These are phyloP conservation scores for Sclerotinia borealis DNA, from an alignment of 2,329 filamentous ascomycete species.

Conservation along the genomic window DNA sequence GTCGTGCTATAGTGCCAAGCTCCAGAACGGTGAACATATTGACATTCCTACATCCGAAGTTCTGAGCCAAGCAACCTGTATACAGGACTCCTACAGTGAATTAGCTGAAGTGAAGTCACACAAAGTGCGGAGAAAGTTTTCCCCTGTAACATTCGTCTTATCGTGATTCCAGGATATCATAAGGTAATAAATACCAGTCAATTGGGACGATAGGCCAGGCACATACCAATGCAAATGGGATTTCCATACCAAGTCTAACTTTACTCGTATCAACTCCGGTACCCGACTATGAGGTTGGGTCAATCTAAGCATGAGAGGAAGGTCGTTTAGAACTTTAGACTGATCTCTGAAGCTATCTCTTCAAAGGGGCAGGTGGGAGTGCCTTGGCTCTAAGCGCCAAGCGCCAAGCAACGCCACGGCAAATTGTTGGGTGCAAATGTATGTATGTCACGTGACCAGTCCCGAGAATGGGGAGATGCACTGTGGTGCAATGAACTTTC, in stretches of 20 bases:
- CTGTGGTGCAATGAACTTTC: background rate
- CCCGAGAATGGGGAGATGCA: background rate
- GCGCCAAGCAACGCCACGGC: constrained; percentile 2
- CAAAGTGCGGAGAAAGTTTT: constrained; percentile 4
- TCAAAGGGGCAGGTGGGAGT: constrained; percentile 2
- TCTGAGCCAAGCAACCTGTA: background rate
- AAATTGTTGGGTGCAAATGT: background rate
- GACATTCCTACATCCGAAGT: background rate
- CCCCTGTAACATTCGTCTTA: background rate
- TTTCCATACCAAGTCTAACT: background rate
- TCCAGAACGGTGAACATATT: background rate
- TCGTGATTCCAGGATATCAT: constrained; percentile 2
- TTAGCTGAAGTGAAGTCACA: background rate
- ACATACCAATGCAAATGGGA: background rate
- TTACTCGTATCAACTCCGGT: constrained; percentile 2
- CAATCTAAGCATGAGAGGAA: constrained; percentile 7
- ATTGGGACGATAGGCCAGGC: background rate
- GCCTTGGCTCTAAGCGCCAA: constrained; percentile 3
- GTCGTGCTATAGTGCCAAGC: constrained; percentile 8
- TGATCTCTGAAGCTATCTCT: constrained; percentile 1
- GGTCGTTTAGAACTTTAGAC: background rate
- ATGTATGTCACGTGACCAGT: background rate
- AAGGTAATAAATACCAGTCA: constrained; percentile 6
- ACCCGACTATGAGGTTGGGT: background rate
- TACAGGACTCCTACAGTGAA: background rate